Percentiles rank a stretch among this genome's conserved stretches.
These are phyloP conservation scores for Botrytis cinerea DNA, from an alignment of 2,329 filamentous ascomycete genomes.

Conservation along the genomic window DNA sequence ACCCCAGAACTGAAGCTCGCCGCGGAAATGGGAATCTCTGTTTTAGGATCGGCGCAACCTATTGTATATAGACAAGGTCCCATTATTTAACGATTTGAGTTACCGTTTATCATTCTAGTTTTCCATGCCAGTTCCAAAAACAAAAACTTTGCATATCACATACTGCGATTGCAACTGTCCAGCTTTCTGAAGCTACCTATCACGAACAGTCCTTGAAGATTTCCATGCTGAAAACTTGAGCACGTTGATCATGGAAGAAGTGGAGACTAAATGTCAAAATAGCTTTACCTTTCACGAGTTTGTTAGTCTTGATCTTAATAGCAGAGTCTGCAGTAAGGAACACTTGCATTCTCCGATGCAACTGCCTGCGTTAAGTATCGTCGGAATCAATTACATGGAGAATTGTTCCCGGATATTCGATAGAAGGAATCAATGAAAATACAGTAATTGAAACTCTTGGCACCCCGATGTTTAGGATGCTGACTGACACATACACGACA, in stretches of 20 bases:
- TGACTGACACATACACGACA: neutral
- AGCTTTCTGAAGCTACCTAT: neutral
- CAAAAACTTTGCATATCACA: neutral
- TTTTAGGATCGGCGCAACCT: neutral
- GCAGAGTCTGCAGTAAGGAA: rapidly evolving
- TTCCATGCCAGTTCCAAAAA: neutral
- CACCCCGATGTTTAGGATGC: neutral
- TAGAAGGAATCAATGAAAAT: neutral
- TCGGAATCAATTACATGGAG: neutral
- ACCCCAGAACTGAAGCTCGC: neutral
- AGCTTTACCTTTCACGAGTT: neutral
- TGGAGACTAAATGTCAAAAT: neutral
- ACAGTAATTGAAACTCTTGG: neutral
- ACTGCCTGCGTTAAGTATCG: neutral
- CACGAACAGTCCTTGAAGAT: neutral
- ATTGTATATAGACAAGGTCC: neutral
- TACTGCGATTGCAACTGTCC: neutral
- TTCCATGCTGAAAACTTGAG: neutral
- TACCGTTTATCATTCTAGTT: neutral
- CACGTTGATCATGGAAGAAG: neutral
- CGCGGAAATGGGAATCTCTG: no score
- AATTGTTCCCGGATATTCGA: neutral
- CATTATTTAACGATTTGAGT: neutral
- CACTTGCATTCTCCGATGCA: neutral
- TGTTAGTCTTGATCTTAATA: neutral